Evolutionary conservation across 495 filamentous ascomycete genomes (phyloP), one percentile per base, ranked within the genome.

Genomic region (Saxispiralis lemnorum): DNA sequence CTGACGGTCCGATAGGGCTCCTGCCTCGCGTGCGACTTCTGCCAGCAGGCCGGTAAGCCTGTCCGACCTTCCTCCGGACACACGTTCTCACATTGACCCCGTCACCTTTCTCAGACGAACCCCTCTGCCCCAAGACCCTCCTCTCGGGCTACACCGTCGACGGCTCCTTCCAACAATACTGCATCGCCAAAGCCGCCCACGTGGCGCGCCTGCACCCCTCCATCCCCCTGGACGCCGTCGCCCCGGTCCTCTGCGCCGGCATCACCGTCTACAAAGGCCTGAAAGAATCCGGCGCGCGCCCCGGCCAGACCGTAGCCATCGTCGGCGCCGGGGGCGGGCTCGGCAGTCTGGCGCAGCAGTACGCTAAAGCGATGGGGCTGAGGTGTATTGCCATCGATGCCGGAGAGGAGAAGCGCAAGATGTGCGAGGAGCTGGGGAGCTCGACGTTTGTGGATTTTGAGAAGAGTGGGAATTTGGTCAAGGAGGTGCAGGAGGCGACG

Each of bases 191-290:
- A 59, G 84, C 84, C 2, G 71, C 76, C 13, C 79, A 92, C 58
- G 75, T 85, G 5, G 81, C 83, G 13, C 73, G 76, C 38, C 75
- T 95, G 43, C 81, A 81, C 33, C 78, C 88, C 53, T 69, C 76
- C 2, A 64, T 78, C 37, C 65, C 74, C 38, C 75, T 93, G 17
- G 86, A 86, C 53, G 82, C 71, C 14, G 67, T 85, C 21, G 72
- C 86, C 2, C 85, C 85, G 17, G 74, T 36, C 1, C 19, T 28
- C 19, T 89, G 83, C 56, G 85, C 83, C 42, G 85, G 85, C 58
- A 76, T 94, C 57, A 94, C 86, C 16, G 85, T 89, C 50, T 94
- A 93, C 68, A 93, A 92, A 64, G 86, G 82, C 12, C 58, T 94
- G 39, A 93, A 93, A 64, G 83, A 89, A 59, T 82, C 81, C 1